phyloP scores from a whole-genome alignment of 495 filamentous ascomycete species.

The Neurospora tetrasperma region DNA sequence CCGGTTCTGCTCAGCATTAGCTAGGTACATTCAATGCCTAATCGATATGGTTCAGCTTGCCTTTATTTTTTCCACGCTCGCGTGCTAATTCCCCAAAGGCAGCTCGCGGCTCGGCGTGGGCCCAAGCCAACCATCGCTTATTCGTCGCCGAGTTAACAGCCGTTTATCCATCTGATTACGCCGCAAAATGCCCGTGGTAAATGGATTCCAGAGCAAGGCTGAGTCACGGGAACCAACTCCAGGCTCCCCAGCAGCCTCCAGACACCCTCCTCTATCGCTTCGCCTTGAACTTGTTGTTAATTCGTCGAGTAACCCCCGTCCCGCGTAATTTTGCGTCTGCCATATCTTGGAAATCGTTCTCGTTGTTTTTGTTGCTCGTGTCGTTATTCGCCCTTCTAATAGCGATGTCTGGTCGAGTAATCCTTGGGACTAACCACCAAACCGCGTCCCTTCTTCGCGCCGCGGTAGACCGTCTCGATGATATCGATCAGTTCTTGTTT shows the following conservation, averaged over 20 bases:
- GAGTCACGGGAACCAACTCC: background rate
- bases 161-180: background rate
- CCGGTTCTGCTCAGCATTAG: background rate
- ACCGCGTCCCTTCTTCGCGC: conserved; percentile 93
- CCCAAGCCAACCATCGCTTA: background rate
- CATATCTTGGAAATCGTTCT: background rate
- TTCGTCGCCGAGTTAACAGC: background rate
- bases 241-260: background rate
- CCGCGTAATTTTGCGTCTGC: background rate
- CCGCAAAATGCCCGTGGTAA: background rate
- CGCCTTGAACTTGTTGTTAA: background rate
- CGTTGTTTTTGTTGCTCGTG: background rate
- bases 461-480: conserved; percentile 93
- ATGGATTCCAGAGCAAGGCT: background rate
- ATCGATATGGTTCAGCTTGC: background rate
- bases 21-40: background rate
- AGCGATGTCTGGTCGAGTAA: conserved; percentile 77
- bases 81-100: background rate
- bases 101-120: background rate
- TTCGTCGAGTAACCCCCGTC: background rate
- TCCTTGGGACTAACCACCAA: conserved; percentile 94
- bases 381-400: conserved; percentile 34
- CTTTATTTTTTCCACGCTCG: background rate
- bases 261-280: background rate
- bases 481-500: conserved; percentile 99